Conservation (phyloP, 345 rosid species). For the Corchorus capsularis region DNA sequence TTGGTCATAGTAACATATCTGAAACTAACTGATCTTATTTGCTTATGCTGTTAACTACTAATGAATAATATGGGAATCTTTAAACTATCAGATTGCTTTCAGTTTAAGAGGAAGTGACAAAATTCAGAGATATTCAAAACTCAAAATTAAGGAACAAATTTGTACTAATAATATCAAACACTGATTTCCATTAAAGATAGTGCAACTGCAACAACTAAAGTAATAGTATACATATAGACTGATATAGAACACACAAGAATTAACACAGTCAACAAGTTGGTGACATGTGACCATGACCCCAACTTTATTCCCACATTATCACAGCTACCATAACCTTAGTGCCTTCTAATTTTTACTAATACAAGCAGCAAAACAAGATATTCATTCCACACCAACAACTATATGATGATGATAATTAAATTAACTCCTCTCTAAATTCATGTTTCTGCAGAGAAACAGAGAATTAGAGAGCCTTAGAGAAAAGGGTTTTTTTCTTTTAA, state of each 20-base stretch:
- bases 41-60: too few species aligned
- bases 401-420: background rate
- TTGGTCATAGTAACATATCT: background rate
- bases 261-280: constrained; percentile 23
- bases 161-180: constrained; percentile 6
- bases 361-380: background rate
- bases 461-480: constrained; percentile 1
- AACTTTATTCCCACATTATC: constrained; percentile 20
- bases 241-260: constrained; percentile 2
- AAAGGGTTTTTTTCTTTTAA: background rate
- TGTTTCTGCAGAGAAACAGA: constrained; percentile 14
- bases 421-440: constrained; percentile 6
- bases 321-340: background rate
- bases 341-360: constrained; percentile 17
- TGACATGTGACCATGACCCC: constrained; percentile 32
- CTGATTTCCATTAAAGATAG: constrained; percentile 24
- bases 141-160: background rate
- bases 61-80: background rate
- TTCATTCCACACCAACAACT: constrained; percentile 19
- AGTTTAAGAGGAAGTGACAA: background rate
- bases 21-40: background rate
- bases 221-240: constrained; percentile 18
- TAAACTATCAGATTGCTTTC: background rate
- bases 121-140: background rate
- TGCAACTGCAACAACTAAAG: constrained; percentile 16